Evolutionary conservation across 257 asterid genomes (phyloP).

Genomic region (Solanum dulcamara): DNA sequence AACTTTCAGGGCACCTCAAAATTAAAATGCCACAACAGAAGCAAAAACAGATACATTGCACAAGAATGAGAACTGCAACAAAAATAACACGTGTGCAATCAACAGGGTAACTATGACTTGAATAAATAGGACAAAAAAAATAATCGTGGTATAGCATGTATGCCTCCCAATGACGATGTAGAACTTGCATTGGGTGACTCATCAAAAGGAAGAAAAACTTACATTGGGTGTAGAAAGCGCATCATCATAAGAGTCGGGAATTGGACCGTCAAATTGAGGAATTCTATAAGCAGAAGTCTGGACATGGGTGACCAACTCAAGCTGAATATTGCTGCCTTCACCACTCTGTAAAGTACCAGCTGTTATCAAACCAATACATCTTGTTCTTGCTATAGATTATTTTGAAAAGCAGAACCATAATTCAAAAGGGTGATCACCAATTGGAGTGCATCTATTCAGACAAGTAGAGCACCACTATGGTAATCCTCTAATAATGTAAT

Average conservation of each 20-base stretch:
- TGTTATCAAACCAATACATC: not conserved
- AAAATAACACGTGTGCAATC: not conserved
- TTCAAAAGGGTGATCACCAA: not conserved
- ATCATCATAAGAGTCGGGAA: slow-evolving; percentile 83
- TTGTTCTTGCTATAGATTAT: not conserved
- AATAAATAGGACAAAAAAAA: not conserved
- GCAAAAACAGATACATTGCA: not conserved
- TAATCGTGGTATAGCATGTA: not conserved
- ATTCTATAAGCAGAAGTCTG: slow-evolving; percentile 27
- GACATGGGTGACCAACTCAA: slow-evolving; percentile 1
- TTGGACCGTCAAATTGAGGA: slow-evolving; percentile 82
- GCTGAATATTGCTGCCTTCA: slow-evolving; percentile 19
- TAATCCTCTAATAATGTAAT: not conserved
- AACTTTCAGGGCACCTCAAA: not conserved
- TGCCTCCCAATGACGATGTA: not conserved
- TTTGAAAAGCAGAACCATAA: not conserved
- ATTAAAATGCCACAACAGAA: not conserved
- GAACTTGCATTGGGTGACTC: not conserved
- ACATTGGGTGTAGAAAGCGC: slow-evolving; percentile 85
- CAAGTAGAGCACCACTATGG: not conserved
- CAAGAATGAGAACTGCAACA: not conserved
- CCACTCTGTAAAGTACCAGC: slow-evolving; percentile 24
- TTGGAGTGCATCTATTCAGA: not conserved
- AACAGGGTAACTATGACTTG: not conserved
- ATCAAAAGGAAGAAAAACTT: slow-evolving; percentile 13